Percentiles rank a stretch among this genome's conserved stretches.
Conservation (phyloP, 768 basidiomycete species). For the Termitomyces sp. region DNA sequence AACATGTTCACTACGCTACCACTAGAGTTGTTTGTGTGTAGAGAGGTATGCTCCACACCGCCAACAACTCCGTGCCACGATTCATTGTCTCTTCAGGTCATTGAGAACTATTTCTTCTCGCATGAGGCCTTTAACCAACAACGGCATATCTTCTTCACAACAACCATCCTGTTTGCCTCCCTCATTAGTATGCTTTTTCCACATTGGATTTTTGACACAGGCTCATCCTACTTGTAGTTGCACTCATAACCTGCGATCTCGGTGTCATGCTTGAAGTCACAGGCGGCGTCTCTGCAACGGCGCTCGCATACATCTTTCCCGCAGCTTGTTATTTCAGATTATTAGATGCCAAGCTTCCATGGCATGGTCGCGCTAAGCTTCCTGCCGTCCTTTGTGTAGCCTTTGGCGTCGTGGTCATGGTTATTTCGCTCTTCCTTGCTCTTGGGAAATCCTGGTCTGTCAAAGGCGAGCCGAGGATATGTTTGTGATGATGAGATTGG, state of each 20-base stretch:
- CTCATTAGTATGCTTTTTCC: conserved; percentile 60
- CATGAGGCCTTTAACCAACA: conserved; percentile 77
- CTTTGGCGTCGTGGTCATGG: conserved; percentile 77
- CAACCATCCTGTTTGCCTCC: conserved; percentile 70
- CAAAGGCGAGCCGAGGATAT: conserved; percentile 68
- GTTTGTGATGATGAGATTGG: conserved; percentile 34
- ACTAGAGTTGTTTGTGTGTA: conserved; percentile 92
- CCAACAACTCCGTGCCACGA: not conserved
- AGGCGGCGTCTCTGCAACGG: conserved; percentile 91
- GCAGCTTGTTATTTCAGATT: conserved; percentile 84
- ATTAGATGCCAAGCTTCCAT: conserved; percentile 44
- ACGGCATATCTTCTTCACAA: conserved; percentile 89
- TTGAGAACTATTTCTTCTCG: conserved; percentile 95
- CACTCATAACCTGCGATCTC: conserved; percentile 90
- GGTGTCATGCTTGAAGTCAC: conserved; percentile 99
- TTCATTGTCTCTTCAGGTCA: conserved; percentile 47
- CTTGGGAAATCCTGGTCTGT: conserved; percentile 73
- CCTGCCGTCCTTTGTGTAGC: conserved; percentile 66
- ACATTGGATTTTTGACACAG: not conserved
- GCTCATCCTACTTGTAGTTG: conserved; percentile 44
- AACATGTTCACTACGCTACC: conserved; percentile 99
- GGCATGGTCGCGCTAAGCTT: conserved; percentile 67
- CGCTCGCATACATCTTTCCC: conserved; percentile 90
- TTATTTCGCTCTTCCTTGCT: conserved; percentile 71
- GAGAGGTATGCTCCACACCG: conserved; percentile 55